phyloP scores from a whole-genome alignment of 2,329 filamentous ascomycete species.

The Bipolaris gigantea region DNA sequence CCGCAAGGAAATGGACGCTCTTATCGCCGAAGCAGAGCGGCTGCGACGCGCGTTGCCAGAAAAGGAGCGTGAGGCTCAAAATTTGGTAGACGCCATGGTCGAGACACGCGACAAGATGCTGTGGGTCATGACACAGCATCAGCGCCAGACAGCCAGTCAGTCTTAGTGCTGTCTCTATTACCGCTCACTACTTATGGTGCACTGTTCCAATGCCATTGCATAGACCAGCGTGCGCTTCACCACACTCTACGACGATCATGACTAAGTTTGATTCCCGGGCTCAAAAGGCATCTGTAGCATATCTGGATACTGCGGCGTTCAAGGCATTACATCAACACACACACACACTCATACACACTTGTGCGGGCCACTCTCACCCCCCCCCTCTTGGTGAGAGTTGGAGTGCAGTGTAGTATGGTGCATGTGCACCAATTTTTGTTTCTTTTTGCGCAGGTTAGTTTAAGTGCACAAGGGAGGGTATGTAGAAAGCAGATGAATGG shows the following conservation, averaged over 20 bases:
- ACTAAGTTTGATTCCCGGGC: slow-evolving; percentile 19
- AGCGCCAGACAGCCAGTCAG: slow-evolving; percentile 21
- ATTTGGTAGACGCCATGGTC: slow-evolving; percentile 60
- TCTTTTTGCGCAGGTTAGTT: neutral
- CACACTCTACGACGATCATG: slow-evolving; percentile 22
- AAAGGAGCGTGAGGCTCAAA: slow-evolving; percentile 64
- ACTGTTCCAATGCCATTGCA: neutral
- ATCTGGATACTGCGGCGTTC: slow-evolving; percentile 21
- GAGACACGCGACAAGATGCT: slow-evolving; percentile 68
- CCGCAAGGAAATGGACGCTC: slow-evolving; percentile 61
- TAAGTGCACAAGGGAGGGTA: neutral
- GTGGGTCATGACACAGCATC: slow-evolving; percentile 63
- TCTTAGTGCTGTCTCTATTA: neutral
- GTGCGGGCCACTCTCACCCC: too few species aligned
- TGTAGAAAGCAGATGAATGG: neutral
- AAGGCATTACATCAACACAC: neutral
- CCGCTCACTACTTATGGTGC: neutral
- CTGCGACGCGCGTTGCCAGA: slow-evolving; percentile 59
- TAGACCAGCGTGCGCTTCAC: neutral
- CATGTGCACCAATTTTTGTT: neutral
- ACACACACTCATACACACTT: neutral
- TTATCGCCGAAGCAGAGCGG: slow-evolving; percentile 60
- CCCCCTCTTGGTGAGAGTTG: neutral
- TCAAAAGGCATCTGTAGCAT: slow-evolving; percentile 26
- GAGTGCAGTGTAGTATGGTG: neutral